Evolutionary conservation across 78 protist species (phyloP).

Genomic region (Dictyostelium firmibasis): DNA sequence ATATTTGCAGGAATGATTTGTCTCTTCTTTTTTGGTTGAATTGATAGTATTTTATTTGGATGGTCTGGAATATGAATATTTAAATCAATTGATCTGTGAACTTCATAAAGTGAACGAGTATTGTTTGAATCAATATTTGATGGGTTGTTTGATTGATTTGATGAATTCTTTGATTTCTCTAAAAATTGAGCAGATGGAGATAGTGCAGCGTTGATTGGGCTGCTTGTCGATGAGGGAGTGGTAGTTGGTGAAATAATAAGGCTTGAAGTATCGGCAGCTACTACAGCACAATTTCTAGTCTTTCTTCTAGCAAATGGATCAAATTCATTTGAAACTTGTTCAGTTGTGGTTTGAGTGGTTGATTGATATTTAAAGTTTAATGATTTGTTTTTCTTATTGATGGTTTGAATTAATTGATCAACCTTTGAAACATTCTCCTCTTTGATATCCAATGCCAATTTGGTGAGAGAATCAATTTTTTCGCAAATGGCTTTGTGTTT

Average conservation of each 20-base stretch:
- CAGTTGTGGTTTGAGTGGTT: not conserved
- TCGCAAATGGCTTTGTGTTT: not conserved
- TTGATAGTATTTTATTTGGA: not conserved
- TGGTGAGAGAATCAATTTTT: constrained; percentile 10
- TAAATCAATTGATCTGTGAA: constrained; percentile 22
- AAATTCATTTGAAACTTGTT: constrained; percentile 14
- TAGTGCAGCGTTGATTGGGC: not conserved
- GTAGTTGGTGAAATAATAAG: not conserved
- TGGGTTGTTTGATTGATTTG: not conserved
- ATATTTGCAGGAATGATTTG: constrained; percentile 2
- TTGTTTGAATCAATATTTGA: not conserved
- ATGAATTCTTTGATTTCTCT: not conserved
- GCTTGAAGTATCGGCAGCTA: not conserved
- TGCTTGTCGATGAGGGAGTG: not conserved
- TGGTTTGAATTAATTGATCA: not conserved
- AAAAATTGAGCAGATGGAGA: not conserved
- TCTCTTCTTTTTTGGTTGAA: constrained; percentile 33
- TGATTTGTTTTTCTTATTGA: constrained; percentile 32
- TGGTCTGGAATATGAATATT: constrained; percentile 30
- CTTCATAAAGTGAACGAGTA: not conserved
- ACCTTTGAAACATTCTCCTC: not conserved
- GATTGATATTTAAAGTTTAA: constrained; percentile 25
- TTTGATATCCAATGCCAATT: not conserved
- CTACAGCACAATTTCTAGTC: constrained; percentile 40
- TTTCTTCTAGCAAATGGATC: constrained; percentile 68